phyloP scores from a whole-genome alignment of 148 eudicot species.

The Rhododendron ovatum region DNA sequence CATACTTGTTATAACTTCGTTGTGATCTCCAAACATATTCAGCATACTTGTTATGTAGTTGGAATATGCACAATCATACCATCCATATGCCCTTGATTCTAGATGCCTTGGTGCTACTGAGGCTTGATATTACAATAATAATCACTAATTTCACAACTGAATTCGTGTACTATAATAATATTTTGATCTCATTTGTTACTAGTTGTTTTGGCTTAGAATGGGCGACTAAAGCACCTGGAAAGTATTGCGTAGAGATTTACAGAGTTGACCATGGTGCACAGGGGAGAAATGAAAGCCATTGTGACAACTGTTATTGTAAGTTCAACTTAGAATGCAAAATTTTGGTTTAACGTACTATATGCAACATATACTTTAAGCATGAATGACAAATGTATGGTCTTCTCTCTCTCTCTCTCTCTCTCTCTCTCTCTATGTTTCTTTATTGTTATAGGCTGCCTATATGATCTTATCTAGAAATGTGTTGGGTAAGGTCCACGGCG shows the following conservation, averaged over 20 bases:
- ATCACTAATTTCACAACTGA: neutral
- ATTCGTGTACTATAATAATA: neutral
- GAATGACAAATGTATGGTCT: neutral
- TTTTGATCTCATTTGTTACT: constrained; percentile 1
- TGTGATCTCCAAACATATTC: neutral
- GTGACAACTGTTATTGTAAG: constrained; percentile 86
- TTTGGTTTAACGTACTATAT: too few species aligned
- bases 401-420: neutral
- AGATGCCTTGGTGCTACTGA: neutral
- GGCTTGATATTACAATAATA: neutral
- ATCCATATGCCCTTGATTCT: neutral
- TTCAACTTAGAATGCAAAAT: constrained; percentile 13
- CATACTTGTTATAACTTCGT: neutral
- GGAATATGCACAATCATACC: neutral
- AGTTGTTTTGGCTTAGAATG: constrained; percentile 74
- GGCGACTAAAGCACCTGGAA: constrained; percentile 64
- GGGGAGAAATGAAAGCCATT: constrained; percentile 72
- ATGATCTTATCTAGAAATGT: neutral
- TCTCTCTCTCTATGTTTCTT: too few species aligned
- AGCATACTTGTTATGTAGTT: neutral
- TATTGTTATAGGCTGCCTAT: neutral
- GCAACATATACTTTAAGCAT: neutral
- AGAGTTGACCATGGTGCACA: constrained; percentile 82
- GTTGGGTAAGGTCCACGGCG: neutral
- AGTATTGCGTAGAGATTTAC: constrained; percentile 61